Conservation (phyloP, 2,329 filamentous ascomycete genomes). For the Claviceps africana region DNA sequence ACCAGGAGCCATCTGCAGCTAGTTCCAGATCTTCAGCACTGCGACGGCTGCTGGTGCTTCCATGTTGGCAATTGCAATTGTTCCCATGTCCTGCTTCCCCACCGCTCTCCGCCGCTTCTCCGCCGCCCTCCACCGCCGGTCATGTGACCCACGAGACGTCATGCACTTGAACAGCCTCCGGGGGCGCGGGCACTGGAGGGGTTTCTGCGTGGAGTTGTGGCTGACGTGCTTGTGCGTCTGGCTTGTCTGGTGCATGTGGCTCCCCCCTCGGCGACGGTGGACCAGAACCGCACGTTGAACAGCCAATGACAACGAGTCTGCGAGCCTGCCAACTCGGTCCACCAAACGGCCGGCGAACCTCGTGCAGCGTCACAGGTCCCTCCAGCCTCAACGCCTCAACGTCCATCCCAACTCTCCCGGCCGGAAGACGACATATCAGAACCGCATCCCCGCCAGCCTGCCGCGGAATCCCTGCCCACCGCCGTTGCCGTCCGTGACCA, state of each 20-base stretch:
- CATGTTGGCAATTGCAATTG: no score
- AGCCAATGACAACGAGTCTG: background rate
- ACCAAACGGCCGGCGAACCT: background rate
- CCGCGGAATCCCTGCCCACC: background rate
- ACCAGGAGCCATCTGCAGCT: no score
- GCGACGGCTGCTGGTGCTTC: no score
- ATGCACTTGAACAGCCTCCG: background rate
- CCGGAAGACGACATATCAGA: constrained; percentile 4
- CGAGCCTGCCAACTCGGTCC: no score
- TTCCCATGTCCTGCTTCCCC: no score
- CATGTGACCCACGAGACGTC: constrained; percentile 1
- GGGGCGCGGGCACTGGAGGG: no score
- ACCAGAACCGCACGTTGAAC: no score
- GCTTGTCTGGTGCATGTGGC: no score
- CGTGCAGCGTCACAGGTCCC: constrained; percentile 19
- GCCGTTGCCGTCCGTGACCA: background rate
- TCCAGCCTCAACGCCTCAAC: constrained; percentile 3
- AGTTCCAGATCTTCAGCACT: no score
- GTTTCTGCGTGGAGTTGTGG: background rate
- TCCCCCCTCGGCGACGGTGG: background rate
- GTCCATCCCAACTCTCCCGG: constrained; percentile 8
- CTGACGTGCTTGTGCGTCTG: background rate
- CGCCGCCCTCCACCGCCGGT: no score
- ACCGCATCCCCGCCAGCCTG: background rate
- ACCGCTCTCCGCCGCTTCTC: no score